Evolutionary conservation across 106 monocot species (phyloP).

Genomic region (Agapanthus africanus): DNA sequence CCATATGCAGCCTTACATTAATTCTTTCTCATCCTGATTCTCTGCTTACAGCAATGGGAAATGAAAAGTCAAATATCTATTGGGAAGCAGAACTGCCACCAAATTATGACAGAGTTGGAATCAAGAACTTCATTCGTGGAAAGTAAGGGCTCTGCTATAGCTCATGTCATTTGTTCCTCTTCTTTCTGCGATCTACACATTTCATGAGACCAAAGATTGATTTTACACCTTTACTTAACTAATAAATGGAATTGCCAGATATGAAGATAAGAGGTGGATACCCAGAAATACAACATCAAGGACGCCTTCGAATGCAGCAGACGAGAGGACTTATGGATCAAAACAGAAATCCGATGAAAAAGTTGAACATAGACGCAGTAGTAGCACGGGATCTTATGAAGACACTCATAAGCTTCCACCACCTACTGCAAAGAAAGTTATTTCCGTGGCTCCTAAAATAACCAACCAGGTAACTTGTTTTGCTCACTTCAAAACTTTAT

Average conservation of each 20-base stretch:
- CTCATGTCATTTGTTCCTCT: too few relatives aligned
- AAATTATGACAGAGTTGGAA: slow-evolving; percentile 96
- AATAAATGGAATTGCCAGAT: slow-evolving; percentile 30
- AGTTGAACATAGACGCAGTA: slow-evolving; percentile 18
- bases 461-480: slow-evolving; percentile 34
- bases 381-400: slow-evolving; percentile 21
- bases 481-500: too few relatives aligned
- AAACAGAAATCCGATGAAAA: slow-evolving; percentile 22
- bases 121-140: slow-evolving; percentile 94
- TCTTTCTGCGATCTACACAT: too few relatives aligned
- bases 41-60: slow-evolving; percentile 81
- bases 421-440: slow-evolving; percentile 25
- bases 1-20: too few relatives aligned
- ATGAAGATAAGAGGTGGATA: slow-evolving; percentile 94
- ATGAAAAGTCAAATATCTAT: slow-evolving; percentile 87
- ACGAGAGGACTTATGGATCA: slow-evolving; percentile 20
- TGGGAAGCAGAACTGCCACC: slow-evolving; percentile 98
- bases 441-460: slow-evolving; percentile 31
- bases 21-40: slow-evolving; percentile 4
- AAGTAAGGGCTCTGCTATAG: slow-evolving; percentile 69
- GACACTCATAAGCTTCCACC: slow-evolving; percentile 31
- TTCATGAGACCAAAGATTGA: too few relatives aligned
- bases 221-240: not conserved
- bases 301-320: slow-evolving; percentile 23
- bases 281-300: slow-evolving; percentile 43